phyloP scores from a whole-genome alignment of 2,329 filamentous ascomycete genomes.

The Lithohypha guttulata region DNA sequence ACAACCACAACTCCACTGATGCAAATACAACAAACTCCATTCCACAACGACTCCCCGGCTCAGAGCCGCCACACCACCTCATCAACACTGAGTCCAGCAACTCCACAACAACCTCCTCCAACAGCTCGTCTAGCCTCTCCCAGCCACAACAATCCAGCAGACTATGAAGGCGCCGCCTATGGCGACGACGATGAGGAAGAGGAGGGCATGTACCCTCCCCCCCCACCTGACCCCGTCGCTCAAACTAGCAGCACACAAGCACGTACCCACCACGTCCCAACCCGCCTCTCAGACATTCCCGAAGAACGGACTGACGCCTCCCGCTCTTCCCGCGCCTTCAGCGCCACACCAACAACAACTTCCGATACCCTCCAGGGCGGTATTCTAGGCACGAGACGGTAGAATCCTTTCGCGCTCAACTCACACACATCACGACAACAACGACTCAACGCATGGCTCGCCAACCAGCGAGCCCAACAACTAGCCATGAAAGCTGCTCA shows the following conservation, averaged over 20 bases:
- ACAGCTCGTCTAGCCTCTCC: constrained; percentile 1
- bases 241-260: constrained; percentile 28
- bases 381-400: constrained; percentile 2
- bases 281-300: constrained; percentile 75
- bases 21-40: constrained; percentile 4
- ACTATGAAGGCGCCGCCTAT: constrained; percentile 56
- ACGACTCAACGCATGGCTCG: constrained; percentile 1
- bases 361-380: constrained; percentile 1
- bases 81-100: constrained; percentile 10
- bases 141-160: neutral
- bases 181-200: constrained; percentile 26
- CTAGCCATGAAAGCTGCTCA: neutral
- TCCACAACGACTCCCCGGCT: constrained; percentile 1
- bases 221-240: neutral
- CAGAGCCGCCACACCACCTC: constrained; percentile 13
- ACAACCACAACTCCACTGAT: constrained; percentile 6
- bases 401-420: constrained; percentile 1
- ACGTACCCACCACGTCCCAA: constrained; percentile 74
- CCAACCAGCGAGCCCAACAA: neutral
- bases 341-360: constrained; percentile 1
- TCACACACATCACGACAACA: neutral
- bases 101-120: constrained; percentile 13
- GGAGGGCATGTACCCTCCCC: neutral
- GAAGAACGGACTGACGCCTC: constrained; percentile 60
- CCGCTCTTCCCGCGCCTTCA: constrained; percentile 47